Conservation (phyloP, 768 basidiomycete species). For the Phaeolepiota aurea region DNA sequence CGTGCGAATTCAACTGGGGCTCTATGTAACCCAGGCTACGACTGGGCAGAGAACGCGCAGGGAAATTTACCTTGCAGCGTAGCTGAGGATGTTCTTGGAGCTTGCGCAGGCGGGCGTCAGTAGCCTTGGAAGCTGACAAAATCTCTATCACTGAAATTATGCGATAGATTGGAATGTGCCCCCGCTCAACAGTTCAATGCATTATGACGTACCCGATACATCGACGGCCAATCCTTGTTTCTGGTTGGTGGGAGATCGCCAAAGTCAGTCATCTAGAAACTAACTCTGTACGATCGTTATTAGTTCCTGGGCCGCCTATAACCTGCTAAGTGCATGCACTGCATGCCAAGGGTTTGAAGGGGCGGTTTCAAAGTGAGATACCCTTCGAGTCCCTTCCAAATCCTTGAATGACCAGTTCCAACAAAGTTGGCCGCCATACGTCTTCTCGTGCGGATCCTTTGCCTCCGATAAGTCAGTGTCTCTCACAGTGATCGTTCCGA, state of each 20-base stretch:
- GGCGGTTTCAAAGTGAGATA: slow-evolving; percentile 5
- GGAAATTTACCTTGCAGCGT: slow-evolving; percentile 25
- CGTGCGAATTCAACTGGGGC: no score
- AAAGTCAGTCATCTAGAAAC: not conserved
- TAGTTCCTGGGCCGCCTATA: slow-evolving; percentile 53
- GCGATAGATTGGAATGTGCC: slow-evolving; percentile 24
- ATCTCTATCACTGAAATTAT: not conserved
- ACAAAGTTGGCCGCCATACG: no score
- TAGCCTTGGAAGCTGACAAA: not conserved
- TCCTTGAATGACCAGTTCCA: no score
- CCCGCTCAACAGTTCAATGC: slow-evolving; percentile 6
- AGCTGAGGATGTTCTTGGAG: slow-evolving; percentile 23
- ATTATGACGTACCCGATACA: slow-evolving; percentile 17
- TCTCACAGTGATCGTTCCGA: no score
- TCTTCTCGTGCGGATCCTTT: no score
- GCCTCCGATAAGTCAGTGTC: no score
- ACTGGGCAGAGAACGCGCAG: slow-evolving; percentile 26
- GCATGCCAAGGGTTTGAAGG: slow-evolving; percentile 31
- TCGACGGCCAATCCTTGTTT: slow-evolving; percentile 20
- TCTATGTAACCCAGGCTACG: slow-evolving; percentile 19
- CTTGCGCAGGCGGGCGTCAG: slow-evolving; percentile 30
- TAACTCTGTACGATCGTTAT: not conserved
- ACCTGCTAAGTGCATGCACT: slow-evolving; percentile 43
- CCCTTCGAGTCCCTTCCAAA: not conserved
- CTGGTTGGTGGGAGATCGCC: slow-evolving; percentile 25